Percentiles rank a stretch among this genome's conserved stretches.
These are phyloP conservation scores for Gigaspora rosea DNA, from an alignment of 192 early-diverging fungal genomes.

Conservation along the genomic window DNA sequence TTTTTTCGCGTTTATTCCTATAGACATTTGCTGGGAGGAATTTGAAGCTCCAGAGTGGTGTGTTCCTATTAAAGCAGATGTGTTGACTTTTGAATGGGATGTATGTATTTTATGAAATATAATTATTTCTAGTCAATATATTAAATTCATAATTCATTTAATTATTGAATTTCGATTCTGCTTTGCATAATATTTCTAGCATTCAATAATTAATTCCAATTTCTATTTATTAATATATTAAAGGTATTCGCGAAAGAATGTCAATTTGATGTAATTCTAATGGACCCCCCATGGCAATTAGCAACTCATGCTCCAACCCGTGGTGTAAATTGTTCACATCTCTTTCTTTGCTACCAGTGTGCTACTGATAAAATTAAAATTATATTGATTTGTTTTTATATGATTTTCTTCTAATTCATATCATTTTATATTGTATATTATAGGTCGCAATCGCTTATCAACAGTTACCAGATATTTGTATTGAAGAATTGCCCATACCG, in stretches of 20 bases:
- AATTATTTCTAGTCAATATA: background rate
- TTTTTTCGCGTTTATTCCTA: background rate
- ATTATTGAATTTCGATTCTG: too few relatives aligned
- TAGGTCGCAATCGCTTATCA: conserved; percentile 91
- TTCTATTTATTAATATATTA: too few relatives aligned
- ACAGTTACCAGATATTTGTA: conserved; percentile 91
- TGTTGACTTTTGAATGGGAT: conserved; percentile 95
- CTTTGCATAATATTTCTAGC: too few relatives aligned
- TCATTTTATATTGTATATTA: background rate
- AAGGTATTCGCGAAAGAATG: conserved; percentile 72
- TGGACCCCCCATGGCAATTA: conserved; percentile 98
- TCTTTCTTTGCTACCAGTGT: too few relatives aligned
- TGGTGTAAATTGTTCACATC: conserved; percentile 56
- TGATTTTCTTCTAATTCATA: background rate
- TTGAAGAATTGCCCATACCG: conserved; percentile 86
- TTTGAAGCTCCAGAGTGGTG: conserved; percentile 93
- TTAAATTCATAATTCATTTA: background rate
- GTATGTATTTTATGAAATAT: conserved; percentile 44
- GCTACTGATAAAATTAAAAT: background rate
- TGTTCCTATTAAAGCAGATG: conserved; percentile 93
- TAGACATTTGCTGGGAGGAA: conserved; percentile 59
- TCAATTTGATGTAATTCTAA: conserved; percentile 92
- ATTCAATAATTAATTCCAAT: too few relatives aligned
- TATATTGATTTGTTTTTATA: background rate
- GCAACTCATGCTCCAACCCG: conserved; percentile 91